Percentiles rank a stretch among this genome's conserved stretches.
Evolutionary conservation across 805 yeast genomes (phyloP).

Genomic region (Spathaspora hagerdaliae): DNA sequence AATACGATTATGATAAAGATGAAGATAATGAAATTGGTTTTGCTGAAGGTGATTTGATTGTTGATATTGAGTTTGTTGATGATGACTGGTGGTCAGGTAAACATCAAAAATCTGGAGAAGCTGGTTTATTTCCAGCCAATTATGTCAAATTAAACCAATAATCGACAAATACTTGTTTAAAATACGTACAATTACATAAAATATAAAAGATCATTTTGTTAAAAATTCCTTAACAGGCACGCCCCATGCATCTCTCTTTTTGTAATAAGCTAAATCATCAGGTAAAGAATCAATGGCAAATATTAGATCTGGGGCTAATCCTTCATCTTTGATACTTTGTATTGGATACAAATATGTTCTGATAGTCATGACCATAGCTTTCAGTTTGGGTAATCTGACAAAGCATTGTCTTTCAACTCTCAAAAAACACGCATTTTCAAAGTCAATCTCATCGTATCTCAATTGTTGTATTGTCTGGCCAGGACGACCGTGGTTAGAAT

Average conservation of each 20-base stretch:
- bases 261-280: slow-evolving; percentile 34
- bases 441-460: slow-evolving; percentile 26
- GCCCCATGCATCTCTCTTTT: slow-evolving; percentile 35
- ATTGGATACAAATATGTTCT: slow-evolving; percentile 35
- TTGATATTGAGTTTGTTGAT: slow-evolving; percentile 82
- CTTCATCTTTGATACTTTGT: slow-evolving; percentile 25
- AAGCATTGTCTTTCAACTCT: slow-evolving; percentile 36
- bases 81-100: slow-evolving; percentile 98
- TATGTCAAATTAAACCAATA: slow-evolving; percentile 49
- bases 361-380: slow-evolving; percentile 34
- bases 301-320: slow-evolving; percentile 24
- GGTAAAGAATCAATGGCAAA: slow-evolving; percentile 35
- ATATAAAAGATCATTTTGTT: slow-evolving; percentile 5
- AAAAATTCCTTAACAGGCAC: slow-evolving; percentile 31
- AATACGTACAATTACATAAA: no score
- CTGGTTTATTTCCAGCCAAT: slow-evolving; percentile 88
- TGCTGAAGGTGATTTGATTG: slow-evolving; percentile 75
- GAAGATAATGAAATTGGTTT: slow-evolving; percentile 91
- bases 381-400: slow-evolving; percentile 30
- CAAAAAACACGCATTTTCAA: slow-evolving; percentile 29
- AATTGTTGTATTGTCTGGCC: slow-evolving; percentile 24
- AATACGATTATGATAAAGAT: slow-evolving; percentile 79
- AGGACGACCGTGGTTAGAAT: slow-evolving; percentile 27
- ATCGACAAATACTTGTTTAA: background rate
- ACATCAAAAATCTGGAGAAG: slow-evolving; percentile 58